These are phyloP conservation scores for Penicillium sp. DNA, from an alignment of 2,329 filamentous ascomycete genomes.

Conservation along the genomic window DNA sequence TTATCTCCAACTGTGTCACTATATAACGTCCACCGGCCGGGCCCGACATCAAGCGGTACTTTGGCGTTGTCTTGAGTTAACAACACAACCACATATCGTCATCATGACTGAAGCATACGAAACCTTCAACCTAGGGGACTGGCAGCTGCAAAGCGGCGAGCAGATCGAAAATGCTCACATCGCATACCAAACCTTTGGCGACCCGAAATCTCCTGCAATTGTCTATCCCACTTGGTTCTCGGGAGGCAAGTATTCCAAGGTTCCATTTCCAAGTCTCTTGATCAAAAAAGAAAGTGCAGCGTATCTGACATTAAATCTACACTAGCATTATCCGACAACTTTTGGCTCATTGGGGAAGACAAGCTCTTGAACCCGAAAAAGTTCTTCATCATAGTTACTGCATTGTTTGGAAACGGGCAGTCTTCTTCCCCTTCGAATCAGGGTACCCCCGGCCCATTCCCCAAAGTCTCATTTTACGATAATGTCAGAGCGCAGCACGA, in stretches of 20 bases:
- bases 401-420: constrained; percentile 69
- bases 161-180: constrained; percentile 66
- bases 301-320: not conserved
- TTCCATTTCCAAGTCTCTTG: too few species aligned
- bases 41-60: not conserved
- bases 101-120: constrained; percentile 39
- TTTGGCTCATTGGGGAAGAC: constrained; percentile 70
- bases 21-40: not conserved
- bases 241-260: constrained; percentile 48
- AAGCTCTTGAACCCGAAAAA: constrained; percentile 66
- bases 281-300: not conserved
- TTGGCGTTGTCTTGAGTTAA: too few species aligned
- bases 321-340: constrained; percentile 65
- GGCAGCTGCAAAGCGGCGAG: constrained; percentile 66
- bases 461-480: constrained; percentile 66
- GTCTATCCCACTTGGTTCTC: constrained; percentile 80
- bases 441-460: constrained; percentile 58
- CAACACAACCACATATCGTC: not conserved
- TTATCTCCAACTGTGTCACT: constrained; percentile 2
- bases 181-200: constrained; percentile 76
- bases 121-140: constrained; percentile 64
- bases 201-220: constrained; percentile 63
- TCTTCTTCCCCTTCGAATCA: constrained; percentile 69
- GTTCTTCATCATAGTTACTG: constrained; percentile 70
- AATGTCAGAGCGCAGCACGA: constrained; percentile 69